Evolutionary conservation across 345 rosid species (phyloP).

Genomic region (Raphanus sativus): DNA sequence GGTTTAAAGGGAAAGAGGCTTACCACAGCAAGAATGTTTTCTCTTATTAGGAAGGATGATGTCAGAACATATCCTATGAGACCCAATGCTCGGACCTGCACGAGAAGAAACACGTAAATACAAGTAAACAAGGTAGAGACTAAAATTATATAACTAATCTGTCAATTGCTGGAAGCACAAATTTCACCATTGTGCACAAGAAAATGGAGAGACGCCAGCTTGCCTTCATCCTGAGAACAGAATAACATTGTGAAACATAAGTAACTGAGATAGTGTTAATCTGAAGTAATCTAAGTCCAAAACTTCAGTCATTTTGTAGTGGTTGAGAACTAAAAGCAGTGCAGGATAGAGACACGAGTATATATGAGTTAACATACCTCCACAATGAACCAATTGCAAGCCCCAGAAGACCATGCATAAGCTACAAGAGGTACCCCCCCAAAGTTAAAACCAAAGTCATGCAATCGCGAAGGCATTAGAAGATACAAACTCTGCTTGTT

Average conservation of each 20-base stretch:
- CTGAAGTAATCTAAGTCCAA: conserved; percentile 9
- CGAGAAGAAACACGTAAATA: conserved; percentile 16
- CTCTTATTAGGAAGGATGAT: conserved; percentile 88
- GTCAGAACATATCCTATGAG: conserved; percentile 80
- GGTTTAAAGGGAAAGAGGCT: background rate
- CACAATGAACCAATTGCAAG: conserved; percentile 79
- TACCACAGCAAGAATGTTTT: conserved; percentile 90
- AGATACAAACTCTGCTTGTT: background rate
- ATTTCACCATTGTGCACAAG: conserved; percentile 74
- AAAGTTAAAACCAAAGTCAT: too few species aligned
- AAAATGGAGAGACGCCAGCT: conserved; percentile 74
- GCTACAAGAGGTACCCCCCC: conserved; percentile 40
- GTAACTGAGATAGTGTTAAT: background rate
- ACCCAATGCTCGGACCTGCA: conserved; percentile 80
- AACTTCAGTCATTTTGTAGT: conserved; percentile 1
- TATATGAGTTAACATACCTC: conserved; percentile 57
- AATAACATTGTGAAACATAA: background rate
- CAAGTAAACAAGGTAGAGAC: conserved; percentile 31
- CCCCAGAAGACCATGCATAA: conserved; percentile 84
- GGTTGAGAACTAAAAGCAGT: too few species aligned
- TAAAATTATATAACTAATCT: background rate
- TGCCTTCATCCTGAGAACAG: conserved; percentile 55
- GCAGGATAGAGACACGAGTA: conserved; percentile 8
- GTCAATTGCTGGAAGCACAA: conserved; percentile 34
- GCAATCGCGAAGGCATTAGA: background rate